These are phyloP conservation scores for Penicillium dipodomyicola DNA, from an alignment of 495 filamentous ascomycete genomes.

Conservation along the genomic window DNA sequence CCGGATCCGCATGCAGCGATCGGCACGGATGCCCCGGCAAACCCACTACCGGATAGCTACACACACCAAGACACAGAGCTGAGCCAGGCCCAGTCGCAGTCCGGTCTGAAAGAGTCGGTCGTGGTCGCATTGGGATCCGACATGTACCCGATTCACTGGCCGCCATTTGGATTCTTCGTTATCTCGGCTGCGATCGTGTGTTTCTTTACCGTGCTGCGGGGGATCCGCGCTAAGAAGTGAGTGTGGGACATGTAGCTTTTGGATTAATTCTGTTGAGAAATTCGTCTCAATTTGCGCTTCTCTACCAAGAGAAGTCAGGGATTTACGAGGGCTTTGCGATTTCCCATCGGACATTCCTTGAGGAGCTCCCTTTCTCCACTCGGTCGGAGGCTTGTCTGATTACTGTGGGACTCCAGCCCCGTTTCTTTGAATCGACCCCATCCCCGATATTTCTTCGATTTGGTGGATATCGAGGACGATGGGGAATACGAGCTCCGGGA, in stretches of 20 bases:
- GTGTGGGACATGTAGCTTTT: background rate
- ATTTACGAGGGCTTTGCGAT: background rate
- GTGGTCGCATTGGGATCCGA: background rate
- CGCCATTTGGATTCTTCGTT: conserved; percentile 11
- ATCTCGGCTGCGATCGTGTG: conserved; percentile 14
- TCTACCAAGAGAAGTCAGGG: background rate
- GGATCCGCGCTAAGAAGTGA: conserved; percentile 19
- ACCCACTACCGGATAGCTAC: background rate
- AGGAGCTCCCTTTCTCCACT: background rate
- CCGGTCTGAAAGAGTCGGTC: background rate
- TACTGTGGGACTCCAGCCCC: background rate
- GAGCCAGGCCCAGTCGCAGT: background rate
- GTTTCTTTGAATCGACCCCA: background rate
- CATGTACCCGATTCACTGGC: background rate
- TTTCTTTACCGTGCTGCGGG: conserved; percentile 16
- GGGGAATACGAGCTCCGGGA: background rate
- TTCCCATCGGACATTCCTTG: background rate
- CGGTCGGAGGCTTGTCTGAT: background rate
- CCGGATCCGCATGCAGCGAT: conserved; percentile 19
- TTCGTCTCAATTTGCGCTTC: background rate
- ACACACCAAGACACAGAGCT: background rate
- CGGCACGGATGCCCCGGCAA: conserved; percentile 10
- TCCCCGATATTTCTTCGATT: background rate
- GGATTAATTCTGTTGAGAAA: conserved; percentile 1
- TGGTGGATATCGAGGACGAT: background rate